These are phyloP conservation scores for Pseudozyma thailandica DNA, from an alignment of 1,284 basidiomycete species.

Conservation along the genomic window DNA sequence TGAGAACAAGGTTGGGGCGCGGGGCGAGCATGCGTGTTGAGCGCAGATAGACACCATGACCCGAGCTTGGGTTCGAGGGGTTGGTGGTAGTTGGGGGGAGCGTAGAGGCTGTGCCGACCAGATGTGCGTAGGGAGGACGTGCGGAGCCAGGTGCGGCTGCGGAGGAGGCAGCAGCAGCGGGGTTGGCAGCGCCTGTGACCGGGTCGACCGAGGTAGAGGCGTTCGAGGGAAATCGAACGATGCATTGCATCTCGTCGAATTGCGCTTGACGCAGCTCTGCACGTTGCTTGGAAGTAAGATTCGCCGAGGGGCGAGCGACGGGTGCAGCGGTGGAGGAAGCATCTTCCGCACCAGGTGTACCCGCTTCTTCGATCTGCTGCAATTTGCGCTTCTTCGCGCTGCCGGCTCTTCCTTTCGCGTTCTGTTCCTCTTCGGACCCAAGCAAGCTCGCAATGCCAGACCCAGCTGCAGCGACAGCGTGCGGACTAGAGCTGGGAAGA, in stretches of 20 bases:
- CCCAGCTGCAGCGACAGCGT: conserved; percentile 60
- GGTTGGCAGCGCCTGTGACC: neutral
- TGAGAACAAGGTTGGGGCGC: conserved; percentile 54
- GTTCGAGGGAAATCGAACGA: conserved; percentile 56
- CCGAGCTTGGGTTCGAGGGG: conserved; percentile 42
- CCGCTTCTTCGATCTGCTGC: conserved; percentile 34
- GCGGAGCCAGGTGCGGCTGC: conserved; percentile 8
- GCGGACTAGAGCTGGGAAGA: conserved; percentile 53
- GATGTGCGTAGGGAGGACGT: conserved; percentile 61
- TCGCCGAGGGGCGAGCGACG: conserved; percentile 16
- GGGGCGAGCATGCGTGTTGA: conserved; percentile 64
- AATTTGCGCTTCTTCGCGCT: conserved; percentile 49
- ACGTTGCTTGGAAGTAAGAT: conserved; percentile 50
- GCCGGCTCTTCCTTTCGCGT: conserved; percentile 23
- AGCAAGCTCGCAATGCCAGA: conserved; percentile 56
- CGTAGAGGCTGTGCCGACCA: conserved; percentile 63
- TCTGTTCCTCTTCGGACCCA: conserved; percentile 21
- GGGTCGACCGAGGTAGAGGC: conserved; percentile 1
- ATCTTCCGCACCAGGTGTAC: conserved; percentile 32
- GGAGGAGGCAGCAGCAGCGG: conserved; percentile 3
- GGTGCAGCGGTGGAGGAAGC: conserved; percentile 4
- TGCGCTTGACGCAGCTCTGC: conserved; percentile 59
- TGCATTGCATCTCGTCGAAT: conserved; percentile 63
- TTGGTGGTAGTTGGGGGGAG: conserved; percentile 57
- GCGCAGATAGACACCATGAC: conserved; percentile 65